Evolutionary conservation across 768 basidiomycete genomes (phyloP).

Genomic region (Naganishia onofrii): DNA sequence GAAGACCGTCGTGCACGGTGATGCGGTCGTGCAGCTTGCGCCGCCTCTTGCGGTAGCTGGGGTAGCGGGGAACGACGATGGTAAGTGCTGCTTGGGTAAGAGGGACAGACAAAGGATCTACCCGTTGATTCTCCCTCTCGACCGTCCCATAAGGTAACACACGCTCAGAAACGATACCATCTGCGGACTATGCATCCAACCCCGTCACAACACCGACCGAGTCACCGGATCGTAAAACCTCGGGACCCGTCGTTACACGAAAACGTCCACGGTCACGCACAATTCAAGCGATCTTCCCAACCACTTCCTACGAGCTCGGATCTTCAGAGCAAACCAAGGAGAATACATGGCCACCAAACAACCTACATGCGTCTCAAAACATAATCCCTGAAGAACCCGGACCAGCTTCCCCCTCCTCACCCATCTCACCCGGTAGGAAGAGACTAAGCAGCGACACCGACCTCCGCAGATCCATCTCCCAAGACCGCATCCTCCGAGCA

Average conservation of each 20-base stretch:
- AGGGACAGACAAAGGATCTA: background rate
- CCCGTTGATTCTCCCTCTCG: background rate
- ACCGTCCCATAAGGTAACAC: background rate
- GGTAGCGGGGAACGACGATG: background rate
- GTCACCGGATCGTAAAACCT: background rate
- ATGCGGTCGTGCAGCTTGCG: background rate
- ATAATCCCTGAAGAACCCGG: background rate
- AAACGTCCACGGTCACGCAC: slow-evolving; percentile 15
- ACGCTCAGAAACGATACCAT: background rate
- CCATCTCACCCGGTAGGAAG: background rate
- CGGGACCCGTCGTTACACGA: background rate
- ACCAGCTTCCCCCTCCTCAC: background rate
- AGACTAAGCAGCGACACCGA: background rate
- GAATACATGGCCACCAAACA: background rate
- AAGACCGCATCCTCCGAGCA: background rate
- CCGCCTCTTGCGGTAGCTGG: background rate
- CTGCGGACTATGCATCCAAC: background rate
- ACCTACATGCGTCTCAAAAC: background rate
- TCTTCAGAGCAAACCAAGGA: background rate
- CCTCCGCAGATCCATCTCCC: background rate
- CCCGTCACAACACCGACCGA: background rate
- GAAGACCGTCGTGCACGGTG: background rate
- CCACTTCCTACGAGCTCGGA: background rate
- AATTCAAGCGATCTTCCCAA: slow-evolving; percentile 22
- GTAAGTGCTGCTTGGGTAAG: background rate